Evolutionary conservation across 2,329 filamentous ascomycete species (phyloP), one percentile per base, ranked within the genome.

Genomic region (Botrytis galanthina): DNA sequence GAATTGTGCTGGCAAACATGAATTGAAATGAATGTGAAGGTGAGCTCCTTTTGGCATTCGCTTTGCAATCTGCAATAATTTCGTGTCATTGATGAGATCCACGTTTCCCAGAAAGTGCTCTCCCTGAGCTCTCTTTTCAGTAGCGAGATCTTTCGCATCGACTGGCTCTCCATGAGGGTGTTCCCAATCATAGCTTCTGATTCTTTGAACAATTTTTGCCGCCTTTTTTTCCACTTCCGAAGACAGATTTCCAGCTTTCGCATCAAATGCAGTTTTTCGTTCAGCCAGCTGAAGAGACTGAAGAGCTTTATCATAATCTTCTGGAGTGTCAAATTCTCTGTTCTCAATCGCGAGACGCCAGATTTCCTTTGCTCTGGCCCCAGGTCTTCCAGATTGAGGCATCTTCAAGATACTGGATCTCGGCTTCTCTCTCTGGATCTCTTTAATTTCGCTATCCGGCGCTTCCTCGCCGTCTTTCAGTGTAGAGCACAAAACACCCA

Each of bases 1-100:
- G 8, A 89, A 85, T 2, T 84, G 80, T 16, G 91, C 90, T 22
- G 85, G 83, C 7, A 94, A 83, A 74, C 91, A 92, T n/a, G 92
- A 87, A 80, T 94, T 94, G 84, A 93, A 94, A 81, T 94, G 92
- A 37, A 93, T 87, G 80, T 94, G 92, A 37, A 94, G 84, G 79
- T 94, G 90, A 0, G 87, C 87, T 3, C 91, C 92, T 81, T 94
- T 94, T 60, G 92, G 92, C 84, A 92, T 87, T 73, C 81, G 79
- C 46, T 83, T 83, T 9, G 89, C 87, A 39, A 91, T 85, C 42
- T 84, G 77, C 77, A 90, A 88, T 22, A 94, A 79, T 61, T 83
- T 81, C 14, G 91, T 92, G 64, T 84, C 70, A 54, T 86, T 81
- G 76, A 91, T 88, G 59, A 88, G 80, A 71, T 85, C 81, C 62